These are phyloP conservation scores for Candida succiphila DNA, from an alignment of 805 yeast genomes.

Conservation along the genomic window DNA sequence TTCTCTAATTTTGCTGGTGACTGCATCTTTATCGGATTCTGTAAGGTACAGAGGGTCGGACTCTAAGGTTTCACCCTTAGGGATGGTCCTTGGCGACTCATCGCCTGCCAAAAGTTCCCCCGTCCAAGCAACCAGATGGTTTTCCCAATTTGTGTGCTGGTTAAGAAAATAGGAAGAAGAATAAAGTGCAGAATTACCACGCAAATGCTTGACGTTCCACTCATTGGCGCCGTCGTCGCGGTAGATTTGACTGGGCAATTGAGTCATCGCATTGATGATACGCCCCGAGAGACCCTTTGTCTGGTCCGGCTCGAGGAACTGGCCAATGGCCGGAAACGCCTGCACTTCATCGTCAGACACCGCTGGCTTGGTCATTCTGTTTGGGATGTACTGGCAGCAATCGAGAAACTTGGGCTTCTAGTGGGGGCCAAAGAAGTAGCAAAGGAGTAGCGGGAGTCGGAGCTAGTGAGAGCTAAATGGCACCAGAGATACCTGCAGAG, in stretches of 20 bases:
- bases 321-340: neutral
- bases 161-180: conserved; percentile 60
- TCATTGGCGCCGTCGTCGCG: conserved; percentile 24
- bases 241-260: conserved; percentile 53
- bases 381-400: too few relatives aligned
- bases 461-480: too few relatives aligned
- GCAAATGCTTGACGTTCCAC: conserved; percentile 53
- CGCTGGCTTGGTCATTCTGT: neutral
- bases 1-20: conserved; percentile 36
- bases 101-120: conserved; percentile 56
- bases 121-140: conserved; percentile 89
- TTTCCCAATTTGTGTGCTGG: conserved; percentile 72
- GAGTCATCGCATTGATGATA: conserved; percentile 56
- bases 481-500: too few relatives aligned
- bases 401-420: too few relatives aligned
- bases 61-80: conserved; percentile 19
- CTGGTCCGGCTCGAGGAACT: neutral
- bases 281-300: conserved; percentile 42
- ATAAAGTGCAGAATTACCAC: conserved; percentile 81
- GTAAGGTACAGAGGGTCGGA: conserved; percentile 56
- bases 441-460: too few relatives aligned
- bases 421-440: too few relatives aligned
- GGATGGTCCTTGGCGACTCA: conserved; percentile 17
- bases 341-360: neutral
- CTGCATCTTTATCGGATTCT: conserved; percentile 40